Base-by-base conservation (phyloP, 129 eudicot species). In the Deinandra increscens region DNA sequence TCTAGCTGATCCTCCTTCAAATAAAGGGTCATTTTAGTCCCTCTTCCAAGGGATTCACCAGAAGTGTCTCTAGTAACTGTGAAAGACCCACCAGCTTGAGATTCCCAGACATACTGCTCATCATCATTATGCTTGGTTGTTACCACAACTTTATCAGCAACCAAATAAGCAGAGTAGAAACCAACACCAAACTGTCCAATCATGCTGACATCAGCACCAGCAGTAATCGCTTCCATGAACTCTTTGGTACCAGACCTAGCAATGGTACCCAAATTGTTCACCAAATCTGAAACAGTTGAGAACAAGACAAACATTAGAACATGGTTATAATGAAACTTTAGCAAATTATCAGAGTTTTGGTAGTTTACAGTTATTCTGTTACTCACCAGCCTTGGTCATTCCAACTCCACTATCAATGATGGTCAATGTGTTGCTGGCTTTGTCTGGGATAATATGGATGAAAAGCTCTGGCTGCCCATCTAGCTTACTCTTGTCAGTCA, bases 171-270 rank as follows among this genome's bases (percentile, higher is more conserved):
- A n/a, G 96, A 89, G 81, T 89, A 89, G 85, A 89, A 89, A 81
- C 96, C 96, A 56, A 89, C 96, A 85, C 96, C 96, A 70, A 89
- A 89, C 76, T 89, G 96, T 1, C 96, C 96, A 75, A 89, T 89
- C 96, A 89, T 89, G 83, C 96, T 89, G 12, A 89, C 93, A 84
- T 89, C 96, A 72, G 96, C 96, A 43, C 96, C 96, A 50, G 96
- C 96, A 42, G 93, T 81, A 42, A 89, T 80, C 33, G 96, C 96
- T 73, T 89, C 96, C 96, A 89, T 89, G 81, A 89, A 89, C 54
- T 89, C 96, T 37, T 89, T 89, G 49, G 96, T 89, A 0, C 96
- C 92, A 55, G 96, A 89, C 76, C 96, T 75, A 9, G 96, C 96
- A 69, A 89, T 89, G 37, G 96, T 89, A 75, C 96, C 96, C 73